phyloP scores from a whole-genome alignment of 2,329 filamentous ascomycete genomes.

The Trichoderma sp. region DNA sequence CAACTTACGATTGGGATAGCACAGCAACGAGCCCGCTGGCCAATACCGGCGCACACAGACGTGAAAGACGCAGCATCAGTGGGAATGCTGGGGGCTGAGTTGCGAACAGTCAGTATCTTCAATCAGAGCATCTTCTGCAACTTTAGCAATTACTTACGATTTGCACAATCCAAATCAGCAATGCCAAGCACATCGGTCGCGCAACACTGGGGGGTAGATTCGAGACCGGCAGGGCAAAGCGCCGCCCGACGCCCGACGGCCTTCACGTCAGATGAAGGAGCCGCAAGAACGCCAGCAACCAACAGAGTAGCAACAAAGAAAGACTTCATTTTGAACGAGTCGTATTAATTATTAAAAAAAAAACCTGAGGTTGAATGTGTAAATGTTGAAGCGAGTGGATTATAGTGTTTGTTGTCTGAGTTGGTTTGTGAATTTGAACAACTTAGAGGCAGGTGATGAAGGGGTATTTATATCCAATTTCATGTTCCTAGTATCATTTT shows the following conservation, averaged over 20 bases:
- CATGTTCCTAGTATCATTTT: not conserved
- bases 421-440: not conserved
- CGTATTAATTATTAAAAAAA: not conserved
- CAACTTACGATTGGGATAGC: slow-evolving; percentile 15
- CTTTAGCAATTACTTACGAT: slow-evolving; percentile 10
- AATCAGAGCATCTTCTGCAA: not conserved
- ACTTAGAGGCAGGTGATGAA: not conserved
- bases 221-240: slow-evolving; percentile 25
- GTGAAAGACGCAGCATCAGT: not conserved
- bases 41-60: not conserved
- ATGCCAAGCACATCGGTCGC: slow-evolving; percentile 47
- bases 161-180: slow-evolving; percentile 44
- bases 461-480: slow-evolving; percentile 16
- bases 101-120: not conserved
- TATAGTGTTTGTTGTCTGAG: not conserved
- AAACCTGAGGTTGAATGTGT: not conserved
- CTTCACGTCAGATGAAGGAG: slow-evolving; percentile 10
- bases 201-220: slow-evolving; percentile 43
- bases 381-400: not conserved
- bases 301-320: slow-evolving; percentile 20
- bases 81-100: not conserved
- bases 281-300: slow-evolving; percentile 21
- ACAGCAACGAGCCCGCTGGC: slow-evolving; percentile 17
- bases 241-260: not conserved
- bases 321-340: slow-evolving; percentile 22